phyloP scores from a whole-genome alignment of 495 filamentous ascomycete genomes.

The Hypoxylon crocopeplum region DNA sequence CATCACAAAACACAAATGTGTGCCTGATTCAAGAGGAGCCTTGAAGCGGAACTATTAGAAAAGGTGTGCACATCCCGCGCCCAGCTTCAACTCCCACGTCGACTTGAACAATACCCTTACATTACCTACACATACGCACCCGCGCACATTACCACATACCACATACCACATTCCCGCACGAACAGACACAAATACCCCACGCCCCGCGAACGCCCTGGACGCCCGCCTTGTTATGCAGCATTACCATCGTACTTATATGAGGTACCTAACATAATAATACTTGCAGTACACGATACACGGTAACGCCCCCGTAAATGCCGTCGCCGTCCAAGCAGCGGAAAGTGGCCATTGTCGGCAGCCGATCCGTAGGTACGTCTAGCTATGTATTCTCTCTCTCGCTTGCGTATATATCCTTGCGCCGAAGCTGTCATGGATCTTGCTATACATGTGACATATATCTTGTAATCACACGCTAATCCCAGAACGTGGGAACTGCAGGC shows the following conservation, averaged over 20 bases:
- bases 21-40: conserved; percentile 21
- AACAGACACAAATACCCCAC: not conserved
- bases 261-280: conserved; percentile 13
- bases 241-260: conserved; percentile 19
- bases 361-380: conserved; percentile 82
- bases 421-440: conserved; percentile 15
- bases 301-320: conserved; percentile 64
- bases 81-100: not conserved
- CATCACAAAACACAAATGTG: conserved; percentile 26
- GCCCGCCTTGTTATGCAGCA: conserved; percentile 28
- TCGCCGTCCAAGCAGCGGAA: conserved; percentile 91
- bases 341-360: conserved; percentile 96
- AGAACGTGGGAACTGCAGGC: conserved; percentile 58
- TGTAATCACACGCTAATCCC: conserved; percentile 20
- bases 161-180: conserved; percentile 4
- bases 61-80: conserved; percentile 33
- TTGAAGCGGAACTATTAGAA: conserved; percentile 16
- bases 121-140: not conserved
- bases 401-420: conserved; percentile 9
- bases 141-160: not conserved
- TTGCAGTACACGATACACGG: conserved; percentile 16
- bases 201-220: conserved; percentile 2
- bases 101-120: conserved; percentile 3
- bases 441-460: conserved; percentile 3
- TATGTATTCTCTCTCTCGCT: not conserved